Conservation (phyloP, 768 basidiomycete genomes). For the Pisolithus orientalis region DNA sequence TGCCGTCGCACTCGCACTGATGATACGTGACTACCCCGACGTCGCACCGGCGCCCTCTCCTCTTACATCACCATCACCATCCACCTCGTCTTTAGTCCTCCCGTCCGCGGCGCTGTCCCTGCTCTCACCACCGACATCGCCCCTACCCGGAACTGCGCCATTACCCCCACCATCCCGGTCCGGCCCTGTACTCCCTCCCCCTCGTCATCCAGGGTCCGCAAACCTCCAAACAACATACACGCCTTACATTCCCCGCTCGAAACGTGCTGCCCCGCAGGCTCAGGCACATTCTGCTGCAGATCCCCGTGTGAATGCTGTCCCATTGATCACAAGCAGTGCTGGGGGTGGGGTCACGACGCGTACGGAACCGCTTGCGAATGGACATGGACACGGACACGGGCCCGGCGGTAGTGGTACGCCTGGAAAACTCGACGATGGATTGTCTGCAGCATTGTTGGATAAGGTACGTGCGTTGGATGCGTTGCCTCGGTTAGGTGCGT, state of each 20-base stretch:
- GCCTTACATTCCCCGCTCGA: conserved; percentile 70
- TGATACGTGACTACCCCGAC: conserved; percentile 96
- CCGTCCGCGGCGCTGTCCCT: conserved; percentile 12
- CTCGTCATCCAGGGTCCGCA: conserved; percentile 43
- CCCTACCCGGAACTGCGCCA: conserved; percentile 22
- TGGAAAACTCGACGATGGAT: conserved; percentile 33
- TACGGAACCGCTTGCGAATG: neutral
- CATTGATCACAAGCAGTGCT: conserved; percentile 63
- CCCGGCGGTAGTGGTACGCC: neutral
- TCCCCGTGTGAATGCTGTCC: conserved; percentile 37
- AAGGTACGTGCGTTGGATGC: conserved; percentile 88
- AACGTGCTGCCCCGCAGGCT: conserved; percentile 29
- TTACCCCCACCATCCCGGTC: conserved; percentile 22
- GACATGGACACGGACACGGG: conserved; percentile 21
- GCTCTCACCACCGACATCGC: conserved; percentile 28
- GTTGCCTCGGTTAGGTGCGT: conserved; percentile 75
- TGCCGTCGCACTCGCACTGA: conserved; percentile 86
- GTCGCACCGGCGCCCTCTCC: conserved; percentile 36
- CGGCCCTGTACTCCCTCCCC: conserved; percentile 41
- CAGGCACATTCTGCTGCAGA: conserved; percentile 32
- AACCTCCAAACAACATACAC: conserved; percentile 70
- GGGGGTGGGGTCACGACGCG: conserved; percentile 48
- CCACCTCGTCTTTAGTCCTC: conserved; percentile 21
- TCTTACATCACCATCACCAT: conserved; percentile 8
- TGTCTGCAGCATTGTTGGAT: conserved; percentile 74